Conservation (phyloP, 75 land plant genomes). For the Selaginella moellendorffii region DNA sequence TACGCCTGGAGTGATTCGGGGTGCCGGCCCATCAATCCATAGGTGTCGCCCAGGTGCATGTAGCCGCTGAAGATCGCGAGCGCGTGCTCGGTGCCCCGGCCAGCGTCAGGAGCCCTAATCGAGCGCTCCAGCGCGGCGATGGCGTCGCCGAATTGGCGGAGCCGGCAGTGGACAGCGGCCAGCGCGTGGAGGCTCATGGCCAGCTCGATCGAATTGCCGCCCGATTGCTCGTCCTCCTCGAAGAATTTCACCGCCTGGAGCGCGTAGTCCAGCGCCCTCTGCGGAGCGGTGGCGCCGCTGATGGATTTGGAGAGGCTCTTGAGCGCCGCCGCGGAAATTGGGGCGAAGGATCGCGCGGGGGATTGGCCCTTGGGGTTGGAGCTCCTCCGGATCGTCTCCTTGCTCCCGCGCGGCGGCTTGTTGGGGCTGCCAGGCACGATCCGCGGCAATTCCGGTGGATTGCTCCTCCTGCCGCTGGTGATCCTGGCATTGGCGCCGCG, state of each 20-base stretch:
- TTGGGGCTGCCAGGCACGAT: too few species aligned
- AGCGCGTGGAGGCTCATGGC: background rate
- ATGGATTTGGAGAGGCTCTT: background rate
- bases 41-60: constrained; percentile 88
- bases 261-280: background rate
- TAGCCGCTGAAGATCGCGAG: constrained; percentile 65
- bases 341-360: too few species aligned
- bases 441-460: too few species aligned
- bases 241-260: background rate
- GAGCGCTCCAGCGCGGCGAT: constrained; percentile 54
- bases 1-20: constrained; percentile 45
- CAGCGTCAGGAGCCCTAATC: constrained; percentile 34
- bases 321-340: too few species aligned
- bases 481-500: too few species aligned
- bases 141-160: constrained; percentile 28
- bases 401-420: too few species aligned
- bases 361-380: too few species aligned
- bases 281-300: too few species aligned
- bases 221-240: background rate
- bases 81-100: constrained; percentile 42
- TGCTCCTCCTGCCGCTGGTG: too few species aligned
- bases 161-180: background rate
- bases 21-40: constrained; percentile 44
- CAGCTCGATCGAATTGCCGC: background rate
- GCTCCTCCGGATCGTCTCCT: too few species aligned